Evolutionary conservation across 2,329 filamentous ascomycete species (phyloP).

Genomic region (Beauveria pseudobassiana): DNA sequence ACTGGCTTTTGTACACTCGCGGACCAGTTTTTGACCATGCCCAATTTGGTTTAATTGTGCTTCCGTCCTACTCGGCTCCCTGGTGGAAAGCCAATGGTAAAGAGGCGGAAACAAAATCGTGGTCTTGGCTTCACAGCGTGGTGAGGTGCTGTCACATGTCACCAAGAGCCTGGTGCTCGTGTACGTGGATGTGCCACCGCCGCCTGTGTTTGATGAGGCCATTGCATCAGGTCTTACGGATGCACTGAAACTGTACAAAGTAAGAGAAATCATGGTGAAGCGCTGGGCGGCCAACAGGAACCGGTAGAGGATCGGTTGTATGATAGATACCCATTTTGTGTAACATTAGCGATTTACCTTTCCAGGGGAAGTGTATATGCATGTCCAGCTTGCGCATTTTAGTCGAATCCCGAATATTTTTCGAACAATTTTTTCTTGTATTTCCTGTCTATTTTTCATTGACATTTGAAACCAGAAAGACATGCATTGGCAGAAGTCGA

Average conservation of each 20-base stretch:
- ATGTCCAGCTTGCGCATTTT: neutral
- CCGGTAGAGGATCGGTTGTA: constrained; percentile 23
- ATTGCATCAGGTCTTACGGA: constrained; percentile 49
- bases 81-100: constrained; percentile 61
- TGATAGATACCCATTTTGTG: constrained; percentile 9
- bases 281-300: constrained; percentile 82
- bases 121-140: constrained; percentile 82
- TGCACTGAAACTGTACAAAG: constrained; percentile 60
- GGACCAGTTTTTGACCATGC: constrained; percentile 93
- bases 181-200: constrained; percentile 84
- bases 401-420: neutral
- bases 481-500: neutral
- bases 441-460: neutral
- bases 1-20: constrained; percentile 89
- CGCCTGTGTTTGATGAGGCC: constrained; percentile 39
- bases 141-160: constrained; percentile 87
- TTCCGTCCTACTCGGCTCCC: constrained; percentile 71
- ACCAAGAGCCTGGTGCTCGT: constrained; percentile 82
- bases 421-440: neutral
- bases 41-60: constrained; percentile 78
- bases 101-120: constrained; percentile 44
- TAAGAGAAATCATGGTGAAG: constrained; percentile 74
- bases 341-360: neutral
- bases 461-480: too few relatives aligned
- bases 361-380: neutral